These are phyloP conservation scores for Salix purpurea DNA, from an alignment of 345 rosid genomes.

Conservation along the genomic window DNA sequence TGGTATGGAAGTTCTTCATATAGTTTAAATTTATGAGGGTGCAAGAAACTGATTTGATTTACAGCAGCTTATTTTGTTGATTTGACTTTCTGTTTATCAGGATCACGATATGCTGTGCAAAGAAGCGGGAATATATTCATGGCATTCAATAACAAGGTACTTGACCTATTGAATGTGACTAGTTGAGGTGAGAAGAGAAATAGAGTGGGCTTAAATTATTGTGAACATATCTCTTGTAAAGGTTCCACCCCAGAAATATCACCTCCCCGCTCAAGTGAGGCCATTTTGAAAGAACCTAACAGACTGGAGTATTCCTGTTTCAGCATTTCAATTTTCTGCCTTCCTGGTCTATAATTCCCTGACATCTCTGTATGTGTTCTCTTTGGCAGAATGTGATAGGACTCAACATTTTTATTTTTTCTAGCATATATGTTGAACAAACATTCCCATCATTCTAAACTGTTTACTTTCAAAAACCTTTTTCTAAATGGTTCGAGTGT, in stretches of 20 bases:
- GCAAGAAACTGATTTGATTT: constrained; percentile 4
- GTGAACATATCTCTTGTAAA: neutral
- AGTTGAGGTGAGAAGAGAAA: neutral
- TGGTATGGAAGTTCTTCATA: constrained; percentile 38
- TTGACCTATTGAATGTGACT: constrained; percentile 2
- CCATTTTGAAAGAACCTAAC: neutral
- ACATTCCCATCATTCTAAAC: neutral
- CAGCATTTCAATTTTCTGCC: neutral
- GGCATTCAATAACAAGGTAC: constrained; percentile 97
- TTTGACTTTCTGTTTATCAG: constrained; percentile 36
- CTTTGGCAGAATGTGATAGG: neutral
- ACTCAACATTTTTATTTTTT: neutral
- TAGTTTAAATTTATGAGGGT: neutral
- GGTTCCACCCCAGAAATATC: neutral
- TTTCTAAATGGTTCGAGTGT: constrained; percentile 1
- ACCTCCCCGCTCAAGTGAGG: neutral
- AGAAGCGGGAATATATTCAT: constrained; percentile 78
- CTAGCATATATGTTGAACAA: neutral
- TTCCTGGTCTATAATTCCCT: neutral
- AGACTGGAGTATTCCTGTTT: neutral
- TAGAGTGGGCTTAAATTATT: neutral
- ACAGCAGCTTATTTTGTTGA: constrained; percentile 22
- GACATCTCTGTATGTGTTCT: neutral
- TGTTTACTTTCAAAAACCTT: neutral
- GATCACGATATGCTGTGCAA: constrained; percentile 92